Conservation (phyloP, 306 rosid genomes). For the Corylus heterophylla region DNA sequence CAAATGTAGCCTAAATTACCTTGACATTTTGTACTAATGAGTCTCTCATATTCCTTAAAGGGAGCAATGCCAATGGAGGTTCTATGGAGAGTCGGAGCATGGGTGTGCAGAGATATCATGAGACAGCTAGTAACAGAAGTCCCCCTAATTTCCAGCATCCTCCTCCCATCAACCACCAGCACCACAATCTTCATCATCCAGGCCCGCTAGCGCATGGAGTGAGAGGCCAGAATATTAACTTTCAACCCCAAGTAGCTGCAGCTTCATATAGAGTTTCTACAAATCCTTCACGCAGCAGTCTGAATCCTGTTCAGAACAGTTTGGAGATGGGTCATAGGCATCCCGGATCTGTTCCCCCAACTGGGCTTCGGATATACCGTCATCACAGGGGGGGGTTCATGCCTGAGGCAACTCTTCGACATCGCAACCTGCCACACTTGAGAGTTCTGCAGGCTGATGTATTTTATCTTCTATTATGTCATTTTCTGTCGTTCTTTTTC, state of each 20-base stretch:
- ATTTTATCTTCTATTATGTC: constrained; percentile 25
- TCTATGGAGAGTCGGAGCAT: constrained; percentile 53
- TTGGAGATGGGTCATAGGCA: constrained; percentile 70
- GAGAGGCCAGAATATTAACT: constrained; percentile 63
- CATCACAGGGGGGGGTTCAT: constrained; percentile 52
- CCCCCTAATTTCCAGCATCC: constrained; percentile 62
- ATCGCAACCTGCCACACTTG: constrained; percentile 58
- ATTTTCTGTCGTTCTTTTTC: constrained; percentile 9
- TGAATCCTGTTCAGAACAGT: constrained; percentile 53
- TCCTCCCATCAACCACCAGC: constrained; percentile 52
- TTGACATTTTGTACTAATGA: constrained; percentile 23
- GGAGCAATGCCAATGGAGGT: constrained; percentile 44
- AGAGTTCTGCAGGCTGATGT: constrained; percentile 83
- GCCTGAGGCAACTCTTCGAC: constrained; percentile 61
- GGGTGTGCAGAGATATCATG: constrained; percentile 81
- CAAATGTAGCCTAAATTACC: not conserved
- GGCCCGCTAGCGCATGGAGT: constrained; percentile 61
- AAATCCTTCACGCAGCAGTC: constrained; percentile 48
- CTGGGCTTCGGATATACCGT: constrained; percentile 61
- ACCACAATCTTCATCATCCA: constrained; percentile 60
- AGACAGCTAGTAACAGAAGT: constrained; percentile 51
- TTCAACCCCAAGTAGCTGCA: constrained; percentile 57
- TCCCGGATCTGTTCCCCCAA: constrained; percentile 46
- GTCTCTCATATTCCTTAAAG: constrained; percentile 34
- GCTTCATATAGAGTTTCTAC: constrained; percentile 66